Evolutionary conservation across 2,329 filamentous ascomycete genomes (phyloP), one percentile per base, ranked within the genome.

Genomic region (Ophiostoma piceae): DNA sequence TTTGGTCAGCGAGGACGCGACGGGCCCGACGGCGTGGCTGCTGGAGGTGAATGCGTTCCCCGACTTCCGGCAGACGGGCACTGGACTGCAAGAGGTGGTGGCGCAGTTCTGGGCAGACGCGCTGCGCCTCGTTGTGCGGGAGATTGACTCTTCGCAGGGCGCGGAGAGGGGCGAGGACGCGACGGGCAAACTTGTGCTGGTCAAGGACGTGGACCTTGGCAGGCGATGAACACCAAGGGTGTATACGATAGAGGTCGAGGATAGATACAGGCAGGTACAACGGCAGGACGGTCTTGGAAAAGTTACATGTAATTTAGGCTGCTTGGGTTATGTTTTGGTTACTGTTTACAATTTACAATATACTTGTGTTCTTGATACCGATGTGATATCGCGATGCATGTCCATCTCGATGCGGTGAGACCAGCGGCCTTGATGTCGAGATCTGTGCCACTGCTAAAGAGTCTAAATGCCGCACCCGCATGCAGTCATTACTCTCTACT

Each of bases 21-120:
- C 39, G 2, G 22, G 14, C 9, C 8, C 87, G 0, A 83, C 76
- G 3, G 86, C 88, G 3, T 97, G 89, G 88, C 78, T 99, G 76
- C 81, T 99, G 70, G 95, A 99, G 81, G 87, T 96, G 41, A 99
- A 99, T 81, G 92, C 94, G 0, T 99, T 96, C 79, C 95, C 95
- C 11, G 95, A 99, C 80, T 98, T 98, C 77, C 88, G 86, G 76
- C 94, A 98, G 85, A 97, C 93, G 19, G 95, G 95, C 0, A 84
- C 85, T 8, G 89, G 91, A 70, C 79, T 96, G 73, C 87, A 84
- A 76, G 85, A 81, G 0, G 79, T 98, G 57, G 89, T 99, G 32
- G 85, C 83, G 26, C 90, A 88, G 8, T 83, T 99, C 74, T 95
- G 96, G 84, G 84, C 87, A 75, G 90, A 87, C 12, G 89, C 92